Base-by-base conservation (phyloP, 257 asterid genomes). In the Mentha longifolia region DNA sequence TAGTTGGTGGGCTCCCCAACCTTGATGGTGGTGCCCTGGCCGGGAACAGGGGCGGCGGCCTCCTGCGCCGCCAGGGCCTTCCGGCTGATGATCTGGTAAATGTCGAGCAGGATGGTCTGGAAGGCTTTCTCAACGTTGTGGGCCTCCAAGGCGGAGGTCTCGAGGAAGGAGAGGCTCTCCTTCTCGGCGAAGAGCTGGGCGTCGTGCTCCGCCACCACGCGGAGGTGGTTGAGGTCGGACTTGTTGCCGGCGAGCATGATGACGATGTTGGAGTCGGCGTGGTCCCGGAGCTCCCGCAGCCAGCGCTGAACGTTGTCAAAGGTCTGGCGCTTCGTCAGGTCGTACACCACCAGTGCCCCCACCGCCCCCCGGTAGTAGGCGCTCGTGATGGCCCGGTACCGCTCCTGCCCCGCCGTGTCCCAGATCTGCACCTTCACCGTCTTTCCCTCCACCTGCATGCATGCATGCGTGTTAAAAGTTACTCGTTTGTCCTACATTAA, bases 351-450 rank as follows among this genome's bases (percentile, higher is more conserved):
- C 1, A 83, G 70, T 2, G 84, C 84, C 70, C 87, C 87, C 6
- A 82, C 87, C 1, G 84, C 82, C 6, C 87, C 87, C 4, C 84
- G 83, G 75, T 82, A 83, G 80, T 83, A 83, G 42, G 87, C 87
- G 67, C 84, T 83, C n/a, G 87, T 83, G 70, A 83, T 83, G 37
- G 84, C 84, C 3, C 84, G 77, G 75, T 79, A 83, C 11, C 84
- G 77, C 79, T 83, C 84, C 47, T 83, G 87, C 14, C 84, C 87
- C 8, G 87, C 84, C 13, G 84, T 83, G 82, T 83, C 84, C 87
- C 87, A 79, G 58, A 83, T 83, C 55, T 83, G 84, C 11, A 85
- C 87, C 77, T 79, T 83, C 52, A 83, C 83, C 1, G 87, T 79
- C 73, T 83, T 83, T 0, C 87, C 87, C 49, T 83, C 84, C 10